A percentile compares a stretch with the other conserved stretches of the same genome.
Evolutionary conservation across 2,329 filamentous ascomycete genomes (phyloP).

Genomic region (Alternaria postmessia): DNA sequence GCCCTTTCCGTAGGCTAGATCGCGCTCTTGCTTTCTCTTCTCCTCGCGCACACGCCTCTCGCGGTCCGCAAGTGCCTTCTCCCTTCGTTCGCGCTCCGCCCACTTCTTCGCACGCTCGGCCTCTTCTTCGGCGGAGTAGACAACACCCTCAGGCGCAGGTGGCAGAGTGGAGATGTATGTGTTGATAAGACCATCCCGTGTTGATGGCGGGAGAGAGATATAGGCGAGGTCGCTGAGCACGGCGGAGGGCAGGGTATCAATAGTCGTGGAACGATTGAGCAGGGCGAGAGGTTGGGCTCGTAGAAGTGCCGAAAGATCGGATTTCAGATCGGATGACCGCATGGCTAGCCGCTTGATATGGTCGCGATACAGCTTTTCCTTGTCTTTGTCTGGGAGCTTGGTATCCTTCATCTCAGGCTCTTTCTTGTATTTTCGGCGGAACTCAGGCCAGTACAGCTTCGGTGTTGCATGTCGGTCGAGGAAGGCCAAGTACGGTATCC

Average conservation of each 20-base stretch:
- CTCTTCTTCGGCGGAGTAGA: slow-evolving; percentile 58
- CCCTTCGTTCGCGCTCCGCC: slow-evolving; percentile 58
- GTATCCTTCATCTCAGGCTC: slow-evolving; percentile 81
- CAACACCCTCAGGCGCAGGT: slow-evolving; percentile 61
- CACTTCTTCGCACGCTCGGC: slow-evolving; percentile 56
- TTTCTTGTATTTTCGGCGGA: slow-evolving; percentile 87
- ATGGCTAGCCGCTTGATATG: slow-evolving; percentile 72
- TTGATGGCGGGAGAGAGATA: slow-evolving; percentile 68
- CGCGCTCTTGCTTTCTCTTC: slow-evolving; percentile 66
- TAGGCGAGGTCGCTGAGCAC: slow-evolving; percentile 74
- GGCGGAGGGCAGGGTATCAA: slow-evolving; percentile 67
- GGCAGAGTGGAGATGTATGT: slow-evolving; percentile 71
- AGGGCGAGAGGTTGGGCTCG: slow-evolving; percentile 65
- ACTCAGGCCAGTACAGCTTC: slow-evolving; percentile 97
- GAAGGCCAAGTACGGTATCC: slow-evolving; percentile 81
- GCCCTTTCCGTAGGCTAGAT: slow-evolving; percentile 68
- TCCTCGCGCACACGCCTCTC: slow-evolving; percentile 70
- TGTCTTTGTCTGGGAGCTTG: slow-evolving; percentile 68
- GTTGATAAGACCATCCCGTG: slow-evolving; percentile 71
- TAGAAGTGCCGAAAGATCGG: slow-evolving; percentile 72
- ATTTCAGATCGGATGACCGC: slow-evolving; percentile 70
- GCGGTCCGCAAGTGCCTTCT: slow-evolving; percentile 72
- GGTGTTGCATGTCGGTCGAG: slow-evolving; percentile 82
- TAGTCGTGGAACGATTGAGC: slow-evolving; percentile 67
- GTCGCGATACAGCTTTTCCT: slow-evolving; percentile 81